These are phyloP conservation scores for Dentipellis sp. DNA, from an alignment of 768 basidiomycete genomes.

Conservation along the genomic window DNA sequence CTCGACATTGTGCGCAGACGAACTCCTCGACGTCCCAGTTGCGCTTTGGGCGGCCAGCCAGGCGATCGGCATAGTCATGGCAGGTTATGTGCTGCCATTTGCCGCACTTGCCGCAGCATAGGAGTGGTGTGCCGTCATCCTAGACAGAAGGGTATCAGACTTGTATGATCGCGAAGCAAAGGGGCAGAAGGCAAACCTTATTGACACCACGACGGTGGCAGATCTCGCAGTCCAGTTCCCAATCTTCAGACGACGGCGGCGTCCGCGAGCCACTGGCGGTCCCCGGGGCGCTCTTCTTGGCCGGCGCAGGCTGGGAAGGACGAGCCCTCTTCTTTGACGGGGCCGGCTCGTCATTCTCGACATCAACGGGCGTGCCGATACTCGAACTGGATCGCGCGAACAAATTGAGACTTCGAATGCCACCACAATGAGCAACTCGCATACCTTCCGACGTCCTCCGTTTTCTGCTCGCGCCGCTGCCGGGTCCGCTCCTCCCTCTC, in stretches of 20 bases:
- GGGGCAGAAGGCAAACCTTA: conserved; percentile 38
- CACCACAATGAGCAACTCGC: neutral
- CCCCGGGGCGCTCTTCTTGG: conserved; percentile 19
- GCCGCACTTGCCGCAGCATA: conserved; percentile 73
- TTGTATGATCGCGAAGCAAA: conserved; percentile 1
- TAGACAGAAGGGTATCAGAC: conserved; percentile 19
- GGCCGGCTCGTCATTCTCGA: conserved; percentile 3
- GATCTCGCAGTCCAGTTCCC: conserved; percentile 86
- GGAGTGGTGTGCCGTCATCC: conserved; percentile 75
- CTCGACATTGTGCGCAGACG: conserved; percentile 52
- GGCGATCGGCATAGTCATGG: conserved; percentile 63
- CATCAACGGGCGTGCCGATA: conserved; percentile 5
- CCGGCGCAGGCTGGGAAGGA: conserved; percentile 6
- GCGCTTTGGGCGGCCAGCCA: conserved; percentile 54
- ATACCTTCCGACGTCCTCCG: conserved; percentile 14
- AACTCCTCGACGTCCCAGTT: conserved; percentile 89
- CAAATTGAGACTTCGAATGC: neutral
- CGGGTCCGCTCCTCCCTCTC: conserved; percentile 10
- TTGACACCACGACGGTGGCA: conserved; percentile 69
- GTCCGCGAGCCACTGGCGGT: conserved; percentile 40
- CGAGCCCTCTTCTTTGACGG: neutral
- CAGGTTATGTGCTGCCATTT: conserved; percentile 90
- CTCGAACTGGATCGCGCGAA: neutral
- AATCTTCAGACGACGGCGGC: conserved; percentile 47
- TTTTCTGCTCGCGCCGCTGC: conserved; percentile 1